Evolutionary conservation across 2,329 filamentous ascomycete species (phyloP).

Genomic region (Zymoseptoria brevis): DNA sequence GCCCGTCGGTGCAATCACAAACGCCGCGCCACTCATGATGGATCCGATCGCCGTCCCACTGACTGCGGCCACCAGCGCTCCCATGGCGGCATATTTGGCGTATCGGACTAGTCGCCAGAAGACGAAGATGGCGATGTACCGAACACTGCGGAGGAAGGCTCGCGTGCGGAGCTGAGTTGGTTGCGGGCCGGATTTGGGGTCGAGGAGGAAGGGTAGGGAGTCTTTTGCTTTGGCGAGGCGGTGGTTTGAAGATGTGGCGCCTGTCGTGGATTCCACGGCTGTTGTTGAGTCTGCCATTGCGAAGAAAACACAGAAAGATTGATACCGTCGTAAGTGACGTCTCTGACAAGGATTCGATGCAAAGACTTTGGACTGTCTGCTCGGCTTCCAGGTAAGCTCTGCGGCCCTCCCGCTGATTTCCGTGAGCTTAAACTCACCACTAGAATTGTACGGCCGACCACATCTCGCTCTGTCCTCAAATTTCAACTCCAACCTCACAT

Average conservation of each 20-base stretch:
- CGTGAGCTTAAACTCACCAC: not conserved
- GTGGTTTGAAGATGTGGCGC: not conserved
- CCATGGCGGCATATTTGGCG: conserved; percentile 38
- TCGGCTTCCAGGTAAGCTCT: not conserved
- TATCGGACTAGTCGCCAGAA: conserved; percentile 38
- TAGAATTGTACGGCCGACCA: not conserved
- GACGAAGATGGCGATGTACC: conserved; percentile 34
- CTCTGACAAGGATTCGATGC: not conserved
- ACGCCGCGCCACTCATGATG: conserved; percentile 33
- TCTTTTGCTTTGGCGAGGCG: conserved; percentile 19
- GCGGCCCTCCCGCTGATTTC: not conserved
- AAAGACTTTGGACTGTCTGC: not conserved
- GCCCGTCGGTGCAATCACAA: conserved; percentile 36
- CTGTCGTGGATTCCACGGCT: not conserved
- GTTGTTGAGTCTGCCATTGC: not conserved
- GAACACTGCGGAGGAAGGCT: conserved; percentile 31
- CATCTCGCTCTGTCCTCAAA: not conserved
- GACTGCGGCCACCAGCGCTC: conserved; percentile 33
- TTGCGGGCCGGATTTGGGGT: conserved; percentile 26
- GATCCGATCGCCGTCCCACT: conserved; percentile 32
- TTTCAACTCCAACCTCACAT: not conserved
- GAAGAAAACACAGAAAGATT: not conserved
- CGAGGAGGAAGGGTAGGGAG: conserved; percentile 31
- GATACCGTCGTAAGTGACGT: not conserved
- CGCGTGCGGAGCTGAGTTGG: conserved; percentile 33